Conservation (phyloP, 1,284 basidiomycete species). For the Hemileia vastatrix region DNA sequence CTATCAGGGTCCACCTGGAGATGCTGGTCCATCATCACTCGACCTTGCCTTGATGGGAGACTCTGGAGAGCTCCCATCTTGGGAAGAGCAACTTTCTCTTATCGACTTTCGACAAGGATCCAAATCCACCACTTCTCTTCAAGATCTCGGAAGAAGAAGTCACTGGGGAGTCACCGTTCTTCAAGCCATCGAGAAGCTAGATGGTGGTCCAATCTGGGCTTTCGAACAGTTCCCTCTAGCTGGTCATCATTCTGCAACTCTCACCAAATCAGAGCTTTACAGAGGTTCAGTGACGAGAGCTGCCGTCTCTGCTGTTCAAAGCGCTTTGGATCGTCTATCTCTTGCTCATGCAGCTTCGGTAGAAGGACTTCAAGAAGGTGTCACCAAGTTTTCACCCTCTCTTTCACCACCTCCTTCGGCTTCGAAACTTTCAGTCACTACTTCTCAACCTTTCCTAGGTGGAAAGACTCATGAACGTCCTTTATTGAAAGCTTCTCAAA, state of each 20-base stretch:
- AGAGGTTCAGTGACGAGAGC: constrained; percentile 45
- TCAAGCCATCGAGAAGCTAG: constrained; percentile 47
- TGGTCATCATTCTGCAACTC: constrained; percentile 23
- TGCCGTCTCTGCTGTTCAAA: constrained; percentile 44
- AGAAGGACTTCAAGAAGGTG: constrained; percentile 13
- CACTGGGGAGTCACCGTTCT: constrained; percentile 48
- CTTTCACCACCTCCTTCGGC: constrained; percentile 23
- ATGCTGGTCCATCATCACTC: constrained; percentile 48
- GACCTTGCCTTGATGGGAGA: constrained; percentile 49
- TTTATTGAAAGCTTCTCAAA: constrained; percentile 42
- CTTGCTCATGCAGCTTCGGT: constrained; percentile 6
- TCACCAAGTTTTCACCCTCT: neutral
- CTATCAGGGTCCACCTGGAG: constrained; percentile 46
- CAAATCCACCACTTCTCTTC: constrained; percentile 9
- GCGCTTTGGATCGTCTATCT: constrained; percentile 44
- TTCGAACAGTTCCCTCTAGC: constrained; percentile 48
- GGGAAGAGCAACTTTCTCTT: constrained; percentile 36
- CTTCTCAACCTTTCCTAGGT: constrained; percentile 41
- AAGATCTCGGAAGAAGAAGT: constrained; percentile 31
- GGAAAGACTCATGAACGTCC: constrained; percentile 45
- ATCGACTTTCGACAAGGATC: constrained; percentile 36
- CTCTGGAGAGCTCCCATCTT: constrained; percentile 38
- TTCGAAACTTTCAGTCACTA: constrained; percentile 36
- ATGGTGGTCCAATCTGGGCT: constrained; percentile 48
- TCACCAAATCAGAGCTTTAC: constrained; percentile 47